phyloP scores from a whole-genome alignment of 1,284 basidiomycete species.

The Neonothopanus nambi region DNA sequence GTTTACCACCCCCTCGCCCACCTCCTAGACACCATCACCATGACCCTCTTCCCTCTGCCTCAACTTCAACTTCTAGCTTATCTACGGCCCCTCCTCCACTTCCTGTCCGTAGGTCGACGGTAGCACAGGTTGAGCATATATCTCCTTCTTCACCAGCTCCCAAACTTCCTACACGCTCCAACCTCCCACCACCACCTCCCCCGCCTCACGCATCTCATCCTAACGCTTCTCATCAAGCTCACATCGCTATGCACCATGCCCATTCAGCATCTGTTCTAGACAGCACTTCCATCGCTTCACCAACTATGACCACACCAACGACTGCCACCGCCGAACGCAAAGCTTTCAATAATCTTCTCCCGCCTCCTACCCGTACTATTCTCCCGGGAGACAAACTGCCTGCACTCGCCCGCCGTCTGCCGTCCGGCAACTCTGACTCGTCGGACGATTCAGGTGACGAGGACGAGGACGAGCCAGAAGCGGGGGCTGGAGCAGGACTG shows the following conservation, averaged over 20 bases:
- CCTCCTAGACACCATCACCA: conserved; percentile 25
- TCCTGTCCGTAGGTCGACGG: conserved; percentile 13
- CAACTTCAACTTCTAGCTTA: not conserved
- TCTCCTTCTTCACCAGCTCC: not conserved
- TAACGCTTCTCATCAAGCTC: conserved; percentile 1
- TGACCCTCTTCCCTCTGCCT: conserved; percentile 1
- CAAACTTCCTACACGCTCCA: not conserved
- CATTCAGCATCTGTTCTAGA: not conserved
- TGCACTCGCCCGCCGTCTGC: conserved; percentile 34
- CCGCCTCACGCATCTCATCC: conserved; percentile 12
- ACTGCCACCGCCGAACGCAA: conserved; percentile 41
- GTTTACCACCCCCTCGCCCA: conserved; percentile 29
- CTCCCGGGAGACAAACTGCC: conserved; percentile 69
- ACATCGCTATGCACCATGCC: not conserved
- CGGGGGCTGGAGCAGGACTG: not conserved
- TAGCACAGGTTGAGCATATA: conserved; percentile 2
- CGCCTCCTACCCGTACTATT: conserved; percentile 73
- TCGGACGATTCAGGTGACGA: conserved; percentile 55
- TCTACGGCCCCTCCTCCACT: conserved; percentile 17
- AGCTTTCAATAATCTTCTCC: conserved; percentile 50
- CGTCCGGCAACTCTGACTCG: conserved; percentile 40
- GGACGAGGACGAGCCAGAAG: conserved; percentile 36
- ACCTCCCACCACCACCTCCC: conserved; percentile 7
- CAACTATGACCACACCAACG: conserved; percentile 21
- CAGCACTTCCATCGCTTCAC: conserved; percentile 14